A percentile compares a stretch with the other conserved stretches of the same genome.
These are phyloP conservation scores for Leishmania mexicana DNA, from an alignment of 208 protist species.

Conservation along the genomic window DNA sequence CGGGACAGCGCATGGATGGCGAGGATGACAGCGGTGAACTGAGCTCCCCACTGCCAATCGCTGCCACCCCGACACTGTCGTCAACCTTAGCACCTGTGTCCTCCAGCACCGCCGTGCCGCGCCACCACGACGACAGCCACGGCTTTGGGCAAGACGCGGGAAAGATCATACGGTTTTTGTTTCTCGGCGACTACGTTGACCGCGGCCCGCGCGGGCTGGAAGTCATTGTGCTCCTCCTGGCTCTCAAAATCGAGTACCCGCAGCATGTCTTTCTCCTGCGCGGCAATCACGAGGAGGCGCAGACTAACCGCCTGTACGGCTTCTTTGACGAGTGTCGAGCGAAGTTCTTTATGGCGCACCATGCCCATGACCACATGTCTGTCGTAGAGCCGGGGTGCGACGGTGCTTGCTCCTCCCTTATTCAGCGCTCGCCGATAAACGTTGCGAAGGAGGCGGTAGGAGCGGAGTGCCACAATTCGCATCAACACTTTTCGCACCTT, in stretches of 20 bases:
- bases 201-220: constrained; percentile 88
- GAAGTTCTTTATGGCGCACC: constrained; percentile 43
- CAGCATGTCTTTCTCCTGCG: constrained; percentile 87
- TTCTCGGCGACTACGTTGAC: constrained; percentile 98
- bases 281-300: constrained; percentile 92
- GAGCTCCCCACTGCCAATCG: background rate
- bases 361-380: background rate
- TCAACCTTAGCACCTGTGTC: background rate
- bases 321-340: constrained; percentile 82
- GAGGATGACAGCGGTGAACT: background rate
- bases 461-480: background rate
- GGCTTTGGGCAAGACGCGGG: constrained; percentile 1
- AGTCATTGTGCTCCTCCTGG: constrained; percentile 80
- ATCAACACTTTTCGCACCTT: background rate
- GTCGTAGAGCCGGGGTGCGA: background rate
- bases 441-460: background rate
- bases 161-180: constrained; percentile 89
- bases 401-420: constrained; percentile 1
- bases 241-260: constrained; percentile 87
- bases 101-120: background rate
- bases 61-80: background rate
- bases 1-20: background rate
- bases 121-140: constrained; percentile 7
- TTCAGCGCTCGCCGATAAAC: constrained; percentile 9
- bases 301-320: constrained; percentile 85